phyloP scores from a whole-genome alignment of 1,284 basidiomycete genomes.

The Ganoderma resinaceum region DNA sequence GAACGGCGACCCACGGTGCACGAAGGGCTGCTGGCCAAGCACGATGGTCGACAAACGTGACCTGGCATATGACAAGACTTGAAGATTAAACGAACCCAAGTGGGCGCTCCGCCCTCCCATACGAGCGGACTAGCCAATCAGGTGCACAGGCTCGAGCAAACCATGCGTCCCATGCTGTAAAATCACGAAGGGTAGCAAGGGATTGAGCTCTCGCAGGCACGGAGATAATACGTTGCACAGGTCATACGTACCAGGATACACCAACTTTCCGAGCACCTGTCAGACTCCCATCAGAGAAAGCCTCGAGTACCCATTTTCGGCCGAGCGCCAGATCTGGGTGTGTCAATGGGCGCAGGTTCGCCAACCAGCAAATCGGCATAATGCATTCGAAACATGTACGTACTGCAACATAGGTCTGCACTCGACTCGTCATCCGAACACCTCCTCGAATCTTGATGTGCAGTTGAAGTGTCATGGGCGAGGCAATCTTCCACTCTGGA shows the following conservation, averaged over 20 bases:
- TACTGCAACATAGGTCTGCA: background rate
- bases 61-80: conserved; percentile 5
- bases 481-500: conserved; percentile 18
- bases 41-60: conserved; percentile 6
- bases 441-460: conserved; percentile 11
- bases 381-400: conserved; percentile 10
- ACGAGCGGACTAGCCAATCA: background rate
- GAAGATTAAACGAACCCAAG: background rate
- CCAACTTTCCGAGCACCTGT: background rate
- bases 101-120: conserved; percentile 5
- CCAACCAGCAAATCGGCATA: background rate
- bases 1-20: background rate
- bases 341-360: background rate
- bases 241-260: conserved; percentile 9
- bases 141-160: background rate
- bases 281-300: conserved; percentile 6
- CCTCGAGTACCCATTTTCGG: background rate
- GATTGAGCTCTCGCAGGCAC: conserved; percentile 7
- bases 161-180: conserved; percentile 16
- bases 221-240: conserved; percentile 7
- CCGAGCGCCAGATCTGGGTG: background rate
- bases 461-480: conserved; percentile 13
- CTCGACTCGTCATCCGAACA: conserved; percentile 6
- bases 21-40: background rate
- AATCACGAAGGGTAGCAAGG: background rate